phyloP scores from a whole-genome alignment of 2,329 filamentous ascomycete genomes.

The Ophiostoma novo-ulmi region DNA sequence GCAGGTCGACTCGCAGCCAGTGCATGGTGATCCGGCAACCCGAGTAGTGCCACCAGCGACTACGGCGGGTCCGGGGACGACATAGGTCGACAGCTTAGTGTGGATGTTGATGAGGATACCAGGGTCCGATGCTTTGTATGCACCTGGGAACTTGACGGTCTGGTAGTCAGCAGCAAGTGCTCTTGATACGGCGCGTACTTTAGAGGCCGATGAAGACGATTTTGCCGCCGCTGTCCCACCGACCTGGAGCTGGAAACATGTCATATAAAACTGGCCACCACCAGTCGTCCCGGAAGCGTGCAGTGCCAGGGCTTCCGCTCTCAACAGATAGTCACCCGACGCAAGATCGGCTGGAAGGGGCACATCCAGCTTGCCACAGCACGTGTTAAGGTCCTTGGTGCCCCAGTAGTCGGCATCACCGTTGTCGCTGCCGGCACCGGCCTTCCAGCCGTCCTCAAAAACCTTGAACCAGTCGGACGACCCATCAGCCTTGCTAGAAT shows the following conservation, averaged over 20 bases:
- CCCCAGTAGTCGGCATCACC: constrained; percentile 45
- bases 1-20: constrained; percentile 1
- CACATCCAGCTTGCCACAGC: constrained; percentile 40
- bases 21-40: not conserved
- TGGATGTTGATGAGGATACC: constrained; percentile 48
- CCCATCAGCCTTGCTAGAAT: constrained; percentile 30
- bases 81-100: constrained; percentile 30
- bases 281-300: not conserved
- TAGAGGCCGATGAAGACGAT: constrained; percentile 31
- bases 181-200: constrained; percentile 23
- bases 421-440: constrained; percentile 31
- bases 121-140: constrained; percentile 41
- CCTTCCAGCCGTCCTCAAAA: constrained; percentile 2
- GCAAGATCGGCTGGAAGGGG: constrained; percentile 34
- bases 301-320: not conserved
- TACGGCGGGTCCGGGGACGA: not conserved
- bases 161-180: not conserved
- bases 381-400: constrained; percentile 40
- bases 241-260: constrained; percentile 1
- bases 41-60: not conserved
- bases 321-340: constrained; percentile 31
- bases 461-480: constrained; percentile 1
- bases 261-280: not conserved
- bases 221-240: not conserved
- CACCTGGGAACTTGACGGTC: constrained; percentile 40